Conservation (phyloP, 2,329 filamentous ascomycete species). For the Tolypocladium ophioglossoides region DNA sequence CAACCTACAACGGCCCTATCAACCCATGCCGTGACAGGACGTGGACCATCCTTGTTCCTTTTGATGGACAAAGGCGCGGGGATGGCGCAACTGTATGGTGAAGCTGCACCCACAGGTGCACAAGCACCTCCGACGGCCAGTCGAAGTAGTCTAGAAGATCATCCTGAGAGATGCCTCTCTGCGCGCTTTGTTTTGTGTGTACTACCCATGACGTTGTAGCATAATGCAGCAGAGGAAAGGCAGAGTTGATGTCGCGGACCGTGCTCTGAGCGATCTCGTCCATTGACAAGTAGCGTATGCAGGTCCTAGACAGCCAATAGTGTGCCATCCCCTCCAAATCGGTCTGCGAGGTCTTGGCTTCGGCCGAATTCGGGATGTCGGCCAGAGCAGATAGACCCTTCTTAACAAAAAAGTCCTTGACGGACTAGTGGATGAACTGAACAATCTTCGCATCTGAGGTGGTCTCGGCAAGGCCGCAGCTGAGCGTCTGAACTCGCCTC, state of each 20-base stretch:
- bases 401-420: constrained; percentile 20
- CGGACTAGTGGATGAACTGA: constrained; percentile 23
- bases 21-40: not conserved
- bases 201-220: constrained; percentile 1
- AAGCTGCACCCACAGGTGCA: not conserved
- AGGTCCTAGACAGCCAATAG: constrained; percentile 11
- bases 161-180: not conserved
- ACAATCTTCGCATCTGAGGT: constrained; percentile 5
- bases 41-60: not conserved
- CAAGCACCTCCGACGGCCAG: not conserved
- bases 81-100: not conserved
- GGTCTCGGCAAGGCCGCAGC: constrained; percentile 17
- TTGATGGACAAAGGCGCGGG: not conserved
- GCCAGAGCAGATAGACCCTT: constrained; percentile 6
- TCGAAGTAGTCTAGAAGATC: not conserved
- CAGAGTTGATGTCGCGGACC: not conserved
- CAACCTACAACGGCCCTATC: not conserved
- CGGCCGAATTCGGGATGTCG: not conserved
- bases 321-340: constrained; percentile 10
- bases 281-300: constrained; percentile 14
- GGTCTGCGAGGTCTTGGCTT: not conserved
- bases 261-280: constrained; percentile 5
- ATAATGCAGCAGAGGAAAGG: not conserved
- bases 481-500: no score
- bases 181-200: constrained; percentile 1